A percentile compares a stretch with the other conserved stretches of the same genome.
These are phyloP conservation scores for Euphorbia peplus DNA, from an alignment of 345 rosid species.

Conservation along the genomic window DNA sequence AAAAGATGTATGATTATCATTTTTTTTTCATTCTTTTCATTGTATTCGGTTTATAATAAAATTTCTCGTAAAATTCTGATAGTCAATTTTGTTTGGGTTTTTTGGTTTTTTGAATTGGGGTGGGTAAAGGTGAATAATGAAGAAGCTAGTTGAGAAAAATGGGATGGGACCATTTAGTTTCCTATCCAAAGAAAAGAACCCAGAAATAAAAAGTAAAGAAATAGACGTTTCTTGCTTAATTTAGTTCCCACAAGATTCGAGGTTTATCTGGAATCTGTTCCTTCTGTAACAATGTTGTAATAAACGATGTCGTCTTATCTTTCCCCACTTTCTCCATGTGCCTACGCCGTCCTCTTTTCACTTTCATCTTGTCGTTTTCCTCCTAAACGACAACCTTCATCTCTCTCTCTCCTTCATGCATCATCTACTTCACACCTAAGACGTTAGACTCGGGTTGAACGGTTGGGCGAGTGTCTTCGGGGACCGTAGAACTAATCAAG, in stretches of 20 bases:
- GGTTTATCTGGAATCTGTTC: neutral
- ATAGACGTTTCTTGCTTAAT: neutral
- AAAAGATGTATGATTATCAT: too few relatives aligned
- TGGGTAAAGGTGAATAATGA: neutral
- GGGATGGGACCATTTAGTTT: neutral
- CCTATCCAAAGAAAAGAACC: neutral
- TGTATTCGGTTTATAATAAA: too few relatives aligned
- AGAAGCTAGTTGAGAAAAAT: neutral
- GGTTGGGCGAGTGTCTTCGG: too few relatives aligned
- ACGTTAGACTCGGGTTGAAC: too few relatives aligned
- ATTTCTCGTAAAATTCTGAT: too few relatives aligned
- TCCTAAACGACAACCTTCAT: neutral
- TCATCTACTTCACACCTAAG: slow-evolving; percentile 8
- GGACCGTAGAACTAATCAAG: too few relatives aligned
- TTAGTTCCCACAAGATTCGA: slow-evolving; percentile 1
- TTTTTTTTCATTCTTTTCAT: too few relatives aligned
- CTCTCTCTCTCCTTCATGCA: neutral
- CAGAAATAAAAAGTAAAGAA: neutral
- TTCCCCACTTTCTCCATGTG: slow-evolving; percentile 5
- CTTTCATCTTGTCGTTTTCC: slow-evolving; percentile 30
- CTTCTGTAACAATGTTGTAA: neutral
- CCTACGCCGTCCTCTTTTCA: neutral
- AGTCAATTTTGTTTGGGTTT: too few relatives aligned
- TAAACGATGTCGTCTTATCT: slow-evolving; percentile 6
- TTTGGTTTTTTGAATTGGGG: neutral